These are phyloP conservation scores for Eutrema heterophyllum DNA, from an alignment of 345 rosid genomes.

Conservation along the genomic window DNA sequence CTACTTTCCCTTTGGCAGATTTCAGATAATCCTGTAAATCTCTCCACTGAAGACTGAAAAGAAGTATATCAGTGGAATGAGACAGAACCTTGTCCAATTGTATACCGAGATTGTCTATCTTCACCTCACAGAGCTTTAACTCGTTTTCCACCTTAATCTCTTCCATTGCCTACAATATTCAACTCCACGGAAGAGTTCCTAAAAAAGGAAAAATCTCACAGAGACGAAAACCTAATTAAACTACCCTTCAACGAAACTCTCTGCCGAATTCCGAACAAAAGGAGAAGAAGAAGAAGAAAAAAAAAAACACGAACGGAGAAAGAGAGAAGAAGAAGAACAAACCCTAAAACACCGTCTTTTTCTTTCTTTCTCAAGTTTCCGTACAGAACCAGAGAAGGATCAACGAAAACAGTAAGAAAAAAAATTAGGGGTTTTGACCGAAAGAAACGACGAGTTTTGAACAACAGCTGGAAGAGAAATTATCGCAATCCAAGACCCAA, in stretches of 20 bases:
- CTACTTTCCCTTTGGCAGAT: not conserved
- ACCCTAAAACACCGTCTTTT: not conserved
- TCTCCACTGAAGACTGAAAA: constrained; percentile 15
- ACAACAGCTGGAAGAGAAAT: not conserved
- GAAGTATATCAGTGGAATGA: not conserved
- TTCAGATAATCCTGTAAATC: not conserved
- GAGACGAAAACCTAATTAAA: not conserved
- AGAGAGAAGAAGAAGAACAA: not conserved
- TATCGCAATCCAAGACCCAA: not conserved
- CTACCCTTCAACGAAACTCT: not conserved
- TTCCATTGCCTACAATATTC: constrained; percentile 9
- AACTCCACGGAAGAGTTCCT: constrained; percentile 9
- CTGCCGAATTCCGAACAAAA: not conserved
- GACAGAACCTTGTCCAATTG: not conserved
- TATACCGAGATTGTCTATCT: constrained; percentile 8
- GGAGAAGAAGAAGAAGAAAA: not conserved
- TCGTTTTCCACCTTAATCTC: constrained; percentile 6
- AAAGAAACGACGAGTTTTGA: not conserved
- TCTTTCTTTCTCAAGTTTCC: not conserved
- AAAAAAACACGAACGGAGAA: not conserved
- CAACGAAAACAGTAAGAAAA: not conserved
- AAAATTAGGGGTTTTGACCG: not conserved
- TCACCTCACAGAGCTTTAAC: constrained; percentile 9
- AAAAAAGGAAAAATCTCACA: not conserved
- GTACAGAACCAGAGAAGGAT: not conserved